Base-by-base conservation (phyloP, 2,329 filamentous ascomycete genomes). In the Arthrobotrys pseudoclavata region DNA sequence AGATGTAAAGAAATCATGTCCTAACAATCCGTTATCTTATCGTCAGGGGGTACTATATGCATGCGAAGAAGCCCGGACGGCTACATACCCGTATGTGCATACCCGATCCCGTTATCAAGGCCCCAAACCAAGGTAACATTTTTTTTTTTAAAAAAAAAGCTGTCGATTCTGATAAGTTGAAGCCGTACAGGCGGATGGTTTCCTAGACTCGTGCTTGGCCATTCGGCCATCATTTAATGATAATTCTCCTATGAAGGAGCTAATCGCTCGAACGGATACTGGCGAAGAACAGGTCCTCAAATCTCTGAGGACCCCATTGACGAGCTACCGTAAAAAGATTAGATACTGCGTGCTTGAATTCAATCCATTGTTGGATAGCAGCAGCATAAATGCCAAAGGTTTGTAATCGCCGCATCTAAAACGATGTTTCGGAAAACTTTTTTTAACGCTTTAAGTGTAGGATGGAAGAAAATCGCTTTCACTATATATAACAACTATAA, bases 211-310 rank as follows among this genome's bases (percentile, higher is more conserved):
- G 80, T 93, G 93, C 81, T 91, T 97, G 86, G 91, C 91, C 3
- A 92, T 92, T 7, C 87, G 92, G 34, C 92, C 92, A 1, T 92
- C 91, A 0, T 97, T 97, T 86, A 96, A 97, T 83, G 94, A 97
- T 83, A 86, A 87, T 70, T 90, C 89, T 0, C 85, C 86, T 34
- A 86, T 87, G 1, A 85, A 86, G 26, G 84, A 85, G n/a, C 83
- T 89, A 76, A 86, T 88, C 47, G 88, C 89, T 29, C 85, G 87
- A n/a, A 84, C 85, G 15, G 85, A 88, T 76, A 84, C 85, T 15
- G 84, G 84, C 9, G 85, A 85, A 24, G 85, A 85, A 15, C 85
- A 85, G 78, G 84, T 84, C 61, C 55, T 81, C 13, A 76, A 80
- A 37, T 80, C 80, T 22, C 63, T 81, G 29, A 71, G 80, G 82